phyloP scores from a whole-genome alignment of 306 rosid genomes.

The Lagenaria siceraria region DNA sequence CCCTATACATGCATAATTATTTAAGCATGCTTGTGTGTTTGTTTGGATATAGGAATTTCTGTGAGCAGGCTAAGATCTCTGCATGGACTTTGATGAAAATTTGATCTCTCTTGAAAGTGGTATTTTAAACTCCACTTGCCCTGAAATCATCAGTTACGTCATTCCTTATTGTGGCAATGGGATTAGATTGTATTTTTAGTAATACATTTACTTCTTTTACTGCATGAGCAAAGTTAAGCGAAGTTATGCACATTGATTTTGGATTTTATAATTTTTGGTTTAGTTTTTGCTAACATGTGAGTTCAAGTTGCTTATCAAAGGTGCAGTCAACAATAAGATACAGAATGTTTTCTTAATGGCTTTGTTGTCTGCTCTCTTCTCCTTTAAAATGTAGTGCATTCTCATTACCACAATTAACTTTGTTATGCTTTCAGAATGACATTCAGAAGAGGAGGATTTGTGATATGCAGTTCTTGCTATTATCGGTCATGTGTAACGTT shows the following conservation, averaged over 20 bases:
- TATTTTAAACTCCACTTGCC: neutral
- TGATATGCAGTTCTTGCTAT: constrained; percentile 66
- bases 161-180: neutral
- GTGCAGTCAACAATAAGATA: neutral
- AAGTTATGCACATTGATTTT: neutral
- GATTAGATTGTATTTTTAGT: neutral
- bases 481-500: constrained; percentile 66
- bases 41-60: neutral
- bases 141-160: neutral
- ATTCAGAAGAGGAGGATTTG: constrained; percentile 43
- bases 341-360: neutral
- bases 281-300: neutral
- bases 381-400: neutral
- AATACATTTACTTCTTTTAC: neutral
- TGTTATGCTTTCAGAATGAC: constrained; percentile 46
- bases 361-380: constrained; percentile 12
- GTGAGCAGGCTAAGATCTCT: neutral
- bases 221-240: neutral
- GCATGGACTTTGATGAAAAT: neutral
- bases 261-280: neutral
- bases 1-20: neutral
- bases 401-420: neutral
- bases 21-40: neutral
- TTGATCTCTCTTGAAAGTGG: neutral
- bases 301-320: neutral